Evolutionary conservation across 1,284 basidiomycete species (phyloP), one percentile per base, ranked within the genome.

Genomic region (Trametes hirsuta): DNA sequence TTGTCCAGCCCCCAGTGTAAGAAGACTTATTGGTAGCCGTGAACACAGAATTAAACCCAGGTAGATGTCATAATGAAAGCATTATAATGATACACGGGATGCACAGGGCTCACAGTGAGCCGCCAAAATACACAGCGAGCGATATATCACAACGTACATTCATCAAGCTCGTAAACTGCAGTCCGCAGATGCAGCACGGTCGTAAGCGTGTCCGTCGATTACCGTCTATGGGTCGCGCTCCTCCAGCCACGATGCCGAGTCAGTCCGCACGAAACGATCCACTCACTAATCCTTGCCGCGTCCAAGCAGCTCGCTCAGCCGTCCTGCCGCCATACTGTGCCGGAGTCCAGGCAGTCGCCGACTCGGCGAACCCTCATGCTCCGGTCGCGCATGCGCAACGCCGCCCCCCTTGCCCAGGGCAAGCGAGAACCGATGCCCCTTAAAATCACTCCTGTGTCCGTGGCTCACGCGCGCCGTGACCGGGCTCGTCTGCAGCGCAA

Each of bases 401-500:
- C 59, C 61, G 34, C 59, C 65, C 48, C 75, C 72, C 58, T 76
- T 76, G 22, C 81, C 81, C 6, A 86, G 75, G 45, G 86, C 81
- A 15, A 87, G 76, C 40, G 86, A 88, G 63, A 85, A 84, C 62
- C 85, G 73, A 66, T 81, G 84, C 56, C 75, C 66, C 58, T 71
- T 68, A 34, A 77, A 73, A 65, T 77, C 76, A n/a, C 73, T 74
- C 21, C 69, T 55, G 12, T 36, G 42, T 49, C 69, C 56, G 12
- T 36, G 42, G 51, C 69, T 76, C 50, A 83, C 81, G 14, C 83
- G 80, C 22, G 87, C 81, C 46, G 86, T 88, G 9, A 92, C 89
- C n/a, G 82, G 83, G 36, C 84, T 84, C 39, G 86, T 85, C 66
- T 91, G 88, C 70, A 92, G 65, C 39, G 86, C 88, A 40, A 92